Conservation (phyloP, 2,329 filamentous ascomycete genomes). For the Sclerotinia trifoliorum region DNA sequence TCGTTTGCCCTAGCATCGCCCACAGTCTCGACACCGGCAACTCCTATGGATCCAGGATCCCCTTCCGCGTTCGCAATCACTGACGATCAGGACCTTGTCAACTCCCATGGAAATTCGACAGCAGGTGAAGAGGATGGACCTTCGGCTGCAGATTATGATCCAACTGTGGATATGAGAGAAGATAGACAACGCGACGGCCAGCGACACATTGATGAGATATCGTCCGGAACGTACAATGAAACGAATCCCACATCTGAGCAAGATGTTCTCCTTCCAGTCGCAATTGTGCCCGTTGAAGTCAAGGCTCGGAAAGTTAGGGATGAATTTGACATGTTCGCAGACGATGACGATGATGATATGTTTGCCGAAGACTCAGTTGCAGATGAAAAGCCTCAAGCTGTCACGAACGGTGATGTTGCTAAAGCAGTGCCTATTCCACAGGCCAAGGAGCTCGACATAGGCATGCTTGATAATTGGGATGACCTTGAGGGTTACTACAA, state of each 20-base stretch:
- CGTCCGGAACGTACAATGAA: constrained; percentile 58
- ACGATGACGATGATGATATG: constrained; percentile 67
- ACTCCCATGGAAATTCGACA: constrained; percentile 50
- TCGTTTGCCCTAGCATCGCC: constrained; percentile 31
- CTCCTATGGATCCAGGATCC: constrained; percentile 40
- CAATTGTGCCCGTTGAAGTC: constrained; percentile 40
- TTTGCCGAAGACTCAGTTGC: constrained; percentile 54
- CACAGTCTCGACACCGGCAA: constrained; percentile 41
- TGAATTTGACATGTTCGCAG: constrained; percentile 86
- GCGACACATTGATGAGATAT: constrained; percentile 57
- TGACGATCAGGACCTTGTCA: constrained; percentile 67
- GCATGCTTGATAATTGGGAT: constrained; percentile 87
- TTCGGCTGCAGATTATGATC: constrained; percentile 92
- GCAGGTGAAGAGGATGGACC: constrained; percentile 61
- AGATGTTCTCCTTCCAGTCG: constrained; percentile 47
- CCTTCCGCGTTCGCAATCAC: constrained; percentile 56
- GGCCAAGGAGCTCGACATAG: constrained; percentile 62
- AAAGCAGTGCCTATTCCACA: constrained; percentile 46
- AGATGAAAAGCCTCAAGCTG: constrained; percentile 40
- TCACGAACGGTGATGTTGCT: constrained; percentile 46
- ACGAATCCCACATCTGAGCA: constrained; percentile 53
- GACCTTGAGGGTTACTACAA: constrained; percentile 97
- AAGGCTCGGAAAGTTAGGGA: constrained; percentile 51
- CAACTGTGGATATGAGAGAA: constrained; percentile 82
- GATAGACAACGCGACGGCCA: constrained; percentile 71